Evolutionary conservation across 2,329 filamentous ascomycete genomes (phyloP).

Genomic region (Shiraia bambusicola): DNA sequence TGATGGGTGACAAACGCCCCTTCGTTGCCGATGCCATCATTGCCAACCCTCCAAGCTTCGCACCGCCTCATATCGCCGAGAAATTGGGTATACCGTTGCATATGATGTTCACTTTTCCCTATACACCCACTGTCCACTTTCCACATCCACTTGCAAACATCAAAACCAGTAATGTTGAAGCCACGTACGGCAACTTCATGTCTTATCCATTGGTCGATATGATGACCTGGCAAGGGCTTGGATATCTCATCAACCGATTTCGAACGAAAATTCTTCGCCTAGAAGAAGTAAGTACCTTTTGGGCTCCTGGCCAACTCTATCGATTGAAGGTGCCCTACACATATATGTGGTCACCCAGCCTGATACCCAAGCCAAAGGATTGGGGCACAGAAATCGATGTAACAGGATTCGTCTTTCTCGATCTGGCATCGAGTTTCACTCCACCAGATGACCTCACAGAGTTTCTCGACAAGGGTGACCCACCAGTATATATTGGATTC

Average conservation of each 20-base stretch:
- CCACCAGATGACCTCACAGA: conserved; percentile 57
- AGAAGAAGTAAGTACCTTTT: conserved; percentile 73
- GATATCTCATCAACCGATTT: conserved; percentile 76
- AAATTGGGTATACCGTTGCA: conserved; percentile 73
- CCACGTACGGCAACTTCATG: conserved; percentile 76
- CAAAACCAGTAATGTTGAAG: conserved; percentile 70
- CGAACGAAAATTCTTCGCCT: conserved; percentile 67
- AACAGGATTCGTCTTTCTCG: conserved; percentile 76
- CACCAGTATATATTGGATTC: conserved; percentile 73
- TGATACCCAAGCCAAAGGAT: conserved; percentile 67
- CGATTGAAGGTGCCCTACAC: conserved; percentile 74
- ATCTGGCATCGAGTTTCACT: conserved; percentile 62
- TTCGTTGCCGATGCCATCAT: conserved; percentile 85
- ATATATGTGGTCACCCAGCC: conserved; percentile 64
- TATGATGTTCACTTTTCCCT: conserved; percentile 90
- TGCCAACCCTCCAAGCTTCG: conserved; percentile 76
- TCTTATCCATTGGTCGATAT: conserved; percentile 78
- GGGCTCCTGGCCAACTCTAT: conserved; percentile 73
- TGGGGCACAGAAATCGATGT: conserved; percentile 72
- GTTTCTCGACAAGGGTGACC: conserved; percentile 46
- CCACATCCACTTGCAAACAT: conserved; percentile 78
- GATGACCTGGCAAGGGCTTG: conserved; percentile 67
- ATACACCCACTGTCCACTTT: conserved; percentile 72
- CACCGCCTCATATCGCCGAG: conserved; percentile 73
- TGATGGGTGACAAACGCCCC: conserved; percentile 65